Evolutionary conservation across 73 alveolate species (phyloP).

Genomic region (Symbiodinium pilosum): DNA sequence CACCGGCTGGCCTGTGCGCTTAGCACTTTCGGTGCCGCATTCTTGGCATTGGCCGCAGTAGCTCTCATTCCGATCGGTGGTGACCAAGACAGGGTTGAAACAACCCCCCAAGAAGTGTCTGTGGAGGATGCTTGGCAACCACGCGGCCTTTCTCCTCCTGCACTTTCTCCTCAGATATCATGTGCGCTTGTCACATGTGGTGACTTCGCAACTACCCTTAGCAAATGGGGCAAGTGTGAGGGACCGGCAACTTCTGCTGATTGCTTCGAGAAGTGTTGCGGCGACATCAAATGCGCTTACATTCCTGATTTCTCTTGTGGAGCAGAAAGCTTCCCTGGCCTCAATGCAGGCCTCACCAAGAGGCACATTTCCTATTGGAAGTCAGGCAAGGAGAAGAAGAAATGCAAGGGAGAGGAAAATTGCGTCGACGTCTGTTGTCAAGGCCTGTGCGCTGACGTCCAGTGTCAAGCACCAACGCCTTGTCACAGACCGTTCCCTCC

Average conservation of each 20-base stretch:
- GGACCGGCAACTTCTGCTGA: conserved; percentile 26
- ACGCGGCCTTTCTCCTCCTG: too few species aligned
- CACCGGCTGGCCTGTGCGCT: neutral
- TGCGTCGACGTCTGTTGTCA: conserved; percentile 70
- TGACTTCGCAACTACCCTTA: neutral
- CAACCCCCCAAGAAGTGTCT: neutral
- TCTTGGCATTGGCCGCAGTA: neutral
- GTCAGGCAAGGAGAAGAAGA: neutral
- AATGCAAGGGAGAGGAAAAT: conserved; percentile 1
- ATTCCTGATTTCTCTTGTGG: neutral
- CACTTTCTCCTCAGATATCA: neutral
- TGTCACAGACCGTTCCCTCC: conserved; percentile 1
- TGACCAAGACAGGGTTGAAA: neutral
- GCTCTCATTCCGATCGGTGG: neutral
- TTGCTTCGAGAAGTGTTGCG: conserved; percentile 37
- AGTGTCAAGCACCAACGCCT: neutral
- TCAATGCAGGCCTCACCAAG: neutral
- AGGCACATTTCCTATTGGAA: neutral
- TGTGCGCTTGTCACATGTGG: neutral
- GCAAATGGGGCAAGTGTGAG: neutral
- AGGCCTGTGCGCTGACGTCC: conserved; percentile 21
- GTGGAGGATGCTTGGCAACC: neutral
- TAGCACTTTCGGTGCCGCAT: neutral
- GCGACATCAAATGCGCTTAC: conserved; percentile 5
- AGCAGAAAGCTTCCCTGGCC: too few species aligned